Percentiles rank a stretch among this genome's conserved stretches.
These are phyloP conservation scores for Tilletia walkeri DNA, from an alignment of 1,284 basidiomycete species.

Conservation along the genomic window DNA sequence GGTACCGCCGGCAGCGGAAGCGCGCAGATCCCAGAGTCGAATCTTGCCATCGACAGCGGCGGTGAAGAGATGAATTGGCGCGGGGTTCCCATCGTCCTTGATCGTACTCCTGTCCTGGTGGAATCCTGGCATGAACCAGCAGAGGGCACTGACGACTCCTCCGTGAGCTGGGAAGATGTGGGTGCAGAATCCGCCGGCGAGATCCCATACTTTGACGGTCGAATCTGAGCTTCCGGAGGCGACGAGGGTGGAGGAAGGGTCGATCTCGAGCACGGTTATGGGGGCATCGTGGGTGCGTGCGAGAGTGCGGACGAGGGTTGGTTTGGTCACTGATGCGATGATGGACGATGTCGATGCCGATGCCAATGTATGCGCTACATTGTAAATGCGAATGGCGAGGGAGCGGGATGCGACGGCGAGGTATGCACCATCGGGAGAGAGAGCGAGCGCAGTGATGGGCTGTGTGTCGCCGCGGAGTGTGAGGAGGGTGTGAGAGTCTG, in stretches of 20 bases:
- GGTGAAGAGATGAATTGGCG: constrained; percentile 65
- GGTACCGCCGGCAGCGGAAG: constrained; percentile 9
- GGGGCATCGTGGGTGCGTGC: constrained; percentile 86
- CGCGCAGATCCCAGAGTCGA: constrained; percentile 51
- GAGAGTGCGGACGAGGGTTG: constrained; percentile 66
- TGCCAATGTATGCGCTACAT: constrained; percentile 46
- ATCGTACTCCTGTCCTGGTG: neutral
- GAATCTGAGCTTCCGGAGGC: constrained; percentile 95
- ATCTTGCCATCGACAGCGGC: constrained; percentile 66
- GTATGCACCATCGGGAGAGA: constrained; percentile 74
- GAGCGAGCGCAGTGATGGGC: constrained; percentile 61
- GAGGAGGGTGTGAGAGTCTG: neutral
- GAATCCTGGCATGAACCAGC: constrained; percentile 69
- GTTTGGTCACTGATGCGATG: constrained; percentile 21
- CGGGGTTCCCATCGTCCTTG: constrained; percentile 20
- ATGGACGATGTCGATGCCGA: constrained; percentile 10
- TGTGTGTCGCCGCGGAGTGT: constrained; percentile 1
- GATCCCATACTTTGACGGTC: constrained; percentile 94
- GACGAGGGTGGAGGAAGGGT: constrained; percentile 83
- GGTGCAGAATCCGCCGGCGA: constrained; percentile 80
- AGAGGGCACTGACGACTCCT: constrained; percentile 87
- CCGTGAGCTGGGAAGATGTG: constrained; percentile 89
- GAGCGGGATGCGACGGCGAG: constrained; percentile 63
- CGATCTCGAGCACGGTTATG: constrained; percentile 74
- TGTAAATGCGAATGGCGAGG: constrained; percentile 60